phyloP scores from a whole-genome alignment of 2,329 filamentous ascomycete species.

The Beauveria australis region DNA sequence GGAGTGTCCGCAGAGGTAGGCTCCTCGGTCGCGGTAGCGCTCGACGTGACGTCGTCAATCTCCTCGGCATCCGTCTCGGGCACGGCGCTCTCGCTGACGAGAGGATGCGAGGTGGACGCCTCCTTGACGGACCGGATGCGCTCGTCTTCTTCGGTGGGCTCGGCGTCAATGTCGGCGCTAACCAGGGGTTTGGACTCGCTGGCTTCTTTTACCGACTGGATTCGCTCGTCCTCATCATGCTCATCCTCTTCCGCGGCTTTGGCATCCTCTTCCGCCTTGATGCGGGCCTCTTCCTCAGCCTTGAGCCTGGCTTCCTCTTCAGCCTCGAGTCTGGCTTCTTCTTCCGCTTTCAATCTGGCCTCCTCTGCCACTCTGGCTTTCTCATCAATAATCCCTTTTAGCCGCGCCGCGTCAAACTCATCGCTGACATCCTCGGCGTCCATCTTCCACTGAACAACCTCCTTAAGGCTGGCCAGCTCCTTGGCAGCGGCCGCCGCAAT shows the following conservation, averaged over 20 bases:
- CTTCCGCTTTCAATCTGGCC: slow-evolving; percentile 20
- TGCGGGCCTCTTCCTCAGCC: slow-evolving; percentile 14
- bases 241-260: slow-evolving; percentile 13
- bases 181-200: slow-evolving; percentile 4
- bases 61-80: neutral
- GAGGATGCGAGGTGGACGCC: neutral
- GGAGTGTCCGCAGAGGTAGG: neutral
- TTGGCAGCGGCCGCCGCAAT: slow-evolving; percentile 70
- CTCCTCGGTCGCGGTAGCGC: neutral
- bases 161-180: neutral
- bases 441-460: slow-evolving; percentile 79
- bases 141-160: slow-evolving; percentile 3
- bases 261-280: slow-evolving; percentile 20
- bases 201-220: slow-evolving; percentile 16
- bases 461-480: slow-evolving; percentile 73
- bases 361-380: slow-evolving; percentile 24
- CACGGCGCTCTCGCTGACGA: neutral
- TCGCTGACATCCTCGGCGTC: slow-evolving; percentile 63
- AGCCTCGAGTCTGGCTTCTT: slow-evolving; percentile 10
- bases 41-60: neutral
- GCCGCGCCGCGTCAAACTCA: slow-evolving; percentile 64
- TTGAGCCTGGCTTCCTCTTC: slow-evolving; percentile 17
- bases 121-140: neutral
- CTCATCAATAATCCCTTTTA: slow-evolving; percentile 39
- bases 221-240: slow-evolving; percentile 12